Conservation (phyloP, 768 basidiomycete species). For the Lactarius trivialis region DNA sequence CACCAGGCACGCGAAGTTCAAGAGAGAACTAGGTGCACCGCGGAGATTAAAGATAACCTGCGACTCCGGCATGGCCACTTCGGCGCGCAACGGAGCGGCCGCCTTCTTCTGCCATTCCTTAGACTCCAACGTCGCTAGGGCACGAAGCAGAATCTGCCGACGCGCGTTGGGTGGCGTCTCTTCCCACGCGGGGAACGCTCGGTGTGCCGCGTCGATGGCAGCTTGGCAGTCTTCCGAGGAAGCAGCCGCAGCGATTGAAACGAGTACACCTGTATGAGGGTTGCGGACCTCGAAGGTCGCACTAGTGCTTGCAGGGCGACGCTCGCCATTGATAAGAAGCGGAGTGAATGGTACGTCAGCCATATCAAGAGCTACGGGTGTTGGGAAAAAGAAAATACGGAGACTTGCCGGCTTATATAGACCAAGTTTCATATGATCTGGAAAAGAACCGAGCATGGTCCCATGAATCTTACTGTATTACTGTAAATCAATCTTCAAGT, state of each 20-base stretch:
- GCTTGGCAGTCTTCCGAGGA: conserved; percentile 26
- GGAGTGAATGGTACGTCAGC: conserved; percentile 13
- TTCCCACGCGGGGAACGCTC: conserved; percentile 21
- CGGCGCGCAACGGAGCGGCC: neutral
- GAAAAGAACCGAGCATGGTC: no score
- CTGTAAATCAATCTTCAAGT: no score
- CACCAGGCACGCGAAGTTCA: conserved; percentile 32
- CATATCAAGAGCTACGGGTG: neutral
- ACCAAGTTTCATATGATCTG: no score
- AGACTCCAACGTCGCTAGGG: neutral
- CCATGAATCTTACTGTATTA: no score
- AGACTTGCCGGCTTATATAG: no score
- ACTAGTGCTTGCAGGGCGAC: conserved; percentile 31
- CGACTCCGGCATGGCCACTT: conserved; percentile 3
- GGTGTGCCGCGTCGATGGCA: conserved; percentile 14
- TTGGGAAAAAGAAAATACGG: neutral
- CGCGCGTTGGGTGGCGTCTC: neutral
- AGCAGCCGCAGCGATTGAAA: conserved; percentile 42
- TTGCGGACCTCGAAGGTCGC: conserved; percentile 43
- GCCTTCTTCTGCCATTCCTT: conserved; percentile 18
- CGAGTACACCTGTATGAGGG: conserved; percentile 37
- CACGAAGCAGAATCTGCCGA: conserved; percentile 13
- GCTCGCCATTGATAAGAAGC: conserved; percentile 39
- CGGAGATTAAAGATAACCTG: conserved; percentile 27
- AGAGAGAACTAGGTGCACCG: conserved; percentile 25